Evolutionary conservation across 2,329 filamentous ascomycete species (phyloP).

Genomic region (Phyllosticta citriasiana): DNA sequence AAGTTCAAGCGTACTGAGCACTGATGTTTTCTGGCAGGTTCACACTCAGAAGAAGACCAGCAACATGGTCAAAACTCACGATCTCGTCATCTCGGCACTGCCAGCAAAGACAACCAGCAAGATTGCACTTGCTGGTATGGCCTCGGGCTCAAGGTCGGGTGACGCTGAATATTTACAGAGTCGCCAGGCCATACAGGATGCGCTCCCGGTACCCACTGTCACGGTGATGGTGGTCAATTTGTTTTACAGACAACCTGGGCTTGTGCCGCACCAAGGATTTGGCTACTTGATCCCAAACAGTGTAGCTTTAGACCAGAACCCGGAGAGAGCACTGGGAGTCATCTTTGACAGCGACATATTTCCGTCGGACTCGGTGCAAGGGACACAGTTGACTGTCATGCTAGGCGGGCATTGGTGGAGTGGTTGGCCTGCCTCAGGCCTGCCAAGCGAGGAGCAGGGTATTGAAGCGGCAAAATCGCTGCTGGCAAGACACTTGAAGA

Average conservation of each 20-base stretch:
- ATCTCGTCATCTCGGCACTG: slow-evolving; percentile 58
- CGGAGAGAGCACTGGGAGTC: slow-evolving; percentile 76
- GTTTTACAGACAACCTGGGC: slow-evolving; percentile 58
- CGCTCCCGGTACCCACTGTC: slow-evolving; percentile 47
- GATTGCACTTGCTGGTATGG: slow-evolving; percentile 9
- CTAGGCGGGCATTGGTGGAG: slow-evolving; percentile 86
- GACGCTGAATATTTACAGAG: neutral
- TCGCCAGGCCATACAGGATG: neutral
- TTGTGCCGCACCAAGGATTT: slow-evolving; percentile 64
- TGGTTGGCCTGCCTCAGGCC: slow-evolving; percentile 29
- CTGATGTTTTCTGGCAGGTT: neutral
- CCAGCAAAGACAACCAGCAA: slow-evolving; percentile 28
- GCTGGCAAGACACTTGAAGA: slow-evolving; percentile 63
- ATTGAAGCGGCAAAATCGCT: slow-evolving; percentile 59
- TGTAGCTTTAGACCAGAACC: slow-evolving; percentile 60
- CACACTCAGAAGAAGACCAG: neutral
- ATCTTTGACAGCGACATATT: slow-evolving; percentile 74
- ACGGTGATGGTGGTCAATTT: slow-evolving; percentile 90
- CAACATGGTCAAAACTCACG: slow-evolving; percentile 24
- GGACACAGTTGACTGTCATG: slow-evolving; percentile 89
- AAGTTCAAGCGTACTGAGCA: neutral
- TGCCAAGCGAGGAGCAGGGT: slow-evolving; percentile 59
- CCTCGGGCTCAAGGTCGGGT: neutral
- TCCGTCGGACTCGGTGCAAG: slow-evolving; percentile 45
- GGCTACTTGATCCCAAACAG: slow-evolving; percentile 84